Evolutionary conservation across 345 rosid species (phyloP).

Genomic region (Sonneratia alba): DNA sequence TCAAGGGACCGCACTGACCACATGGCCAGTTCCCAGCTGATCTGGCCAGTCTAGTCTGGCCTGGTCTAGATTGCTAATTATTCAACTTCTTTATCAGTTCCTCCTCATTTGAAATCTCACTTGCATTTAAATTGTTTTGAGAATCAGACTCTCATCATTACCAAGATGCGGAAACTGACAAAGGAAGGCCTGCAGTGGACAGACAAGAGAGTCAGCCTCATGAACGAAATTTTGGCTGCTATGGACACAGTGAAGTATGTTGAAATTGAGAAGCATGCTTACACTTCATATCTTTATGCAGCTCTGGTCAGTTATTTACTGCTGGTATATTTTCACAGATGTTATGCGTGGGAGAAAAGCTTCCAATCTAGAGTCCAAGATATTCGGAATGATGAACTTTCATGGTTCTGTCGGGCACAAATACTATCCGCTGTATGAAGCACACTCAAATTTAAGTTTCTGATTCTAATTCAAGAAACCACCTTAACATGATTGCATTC

Average conservation of each 20-base stretch:
- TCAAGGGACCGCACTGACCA: background rate
- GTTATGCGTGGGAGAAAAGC: conserved; percentile 96
- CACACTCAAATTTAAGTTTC: background rate
- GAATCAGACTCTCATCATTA: conserved; percentile 60
- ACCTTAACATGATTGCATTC: background rate
- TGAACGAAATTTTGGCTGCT: conserved; percentile 85
- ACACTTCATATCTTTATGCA: conserved; percentile 4
- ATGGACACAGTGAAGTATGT: conserved; percentile 94
- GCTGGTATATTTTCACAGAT: conserved; percentile 31
- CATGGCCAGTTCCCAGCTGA: background rate
- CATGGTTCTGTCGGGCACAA: conserved; percentile 86
- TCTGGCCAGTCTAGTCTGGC: background rate
- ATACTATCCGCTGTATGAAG: conserved; percentile 66
- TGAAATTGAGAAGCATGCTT: conserved; percentile 6
- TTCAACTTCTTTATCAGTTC: background rate
- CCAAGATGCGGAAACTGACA: conserved; percentile 80
- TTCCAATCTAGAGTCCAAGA: conserved; percentile 65
- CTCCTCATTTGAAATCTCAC: background rate
- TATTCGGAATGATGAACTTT: conserved; percentile 65
- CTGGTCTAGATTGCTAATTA: background rate
- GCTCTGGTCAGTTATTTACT: background rate
- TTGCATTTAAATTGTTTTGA: conserved; percentile 9
- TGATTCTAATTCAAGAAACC: background rate
- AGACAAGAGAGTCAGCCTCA: conserved; percentile 84
- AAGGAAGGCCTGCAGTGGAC: conserved; percentile 93